phyloP scores from a whole-genome alignment of 2,329 filamentous ascomycete species.

The Sclerotinia subarctica region DNA sequence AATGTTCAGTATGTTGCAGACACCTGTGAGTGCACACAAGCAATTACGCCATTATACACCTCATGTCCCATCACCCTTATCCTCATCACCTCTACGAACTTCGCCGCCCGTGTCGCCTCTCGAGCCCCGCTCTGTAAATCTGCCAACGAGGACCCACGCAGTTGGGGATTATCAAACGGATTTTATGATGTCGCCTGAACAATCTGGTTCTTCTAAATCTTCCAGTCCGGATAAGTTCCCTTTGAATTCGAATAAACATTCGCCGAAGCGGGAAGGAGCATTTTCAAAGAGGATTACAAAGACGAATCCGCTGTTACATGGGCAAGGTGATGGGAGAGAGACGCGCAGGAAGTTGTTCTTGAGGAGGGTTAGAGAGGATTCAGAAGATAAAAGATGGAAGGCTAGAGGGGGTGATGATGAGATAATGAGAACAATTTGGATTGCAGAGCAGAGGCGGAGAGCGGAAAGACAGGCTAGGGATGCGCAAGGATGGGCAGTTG shows the following conservation, averaged over 20 bases:
- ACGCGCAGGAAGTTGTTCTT: constrained; percentile 66
- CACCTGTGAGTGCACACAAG: constrained; percentile 14
- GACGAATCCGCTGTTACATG: constrained; percentile 60
- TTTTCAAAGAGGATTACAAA: constrained; percentile 50
- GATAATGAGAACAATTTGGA: constrained; percentile 42
- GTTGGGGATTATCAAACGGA: background rate
- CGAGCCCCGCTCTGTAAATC: constrained; percentile 6
- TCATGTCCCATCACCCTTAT: constrained; percentile 21
- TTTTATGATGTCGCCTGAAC: constrained; percentile 14
- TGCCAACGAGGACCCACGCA: background rate
- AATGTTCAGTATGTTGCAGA: constrained; percentile 19
- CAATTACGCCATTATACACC: constrained; percentile 17
- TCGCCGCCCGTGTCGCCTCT: constrained; percentile 21
- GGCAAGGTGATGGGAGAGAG: constrained; percentile 57
- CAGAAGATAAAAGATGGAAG: constrained; percentile 58
- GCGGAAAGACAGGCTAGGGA: constrained; percentile 37
- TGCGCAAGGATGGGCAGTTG: constrained; percentile 28
- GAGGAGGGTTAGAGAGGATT: constrained; percentile 59
- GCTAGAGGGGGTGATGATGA: constrained; percentile 62
- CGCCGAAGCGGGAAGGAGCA: constrained; percentile 23
- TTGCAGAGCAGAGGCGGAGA: constrained; percentile 40
- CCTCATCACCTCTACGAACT: constrained; percentile 17
- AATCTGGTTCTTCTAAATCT: background rate
- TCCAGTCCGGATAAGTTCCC: background rate
- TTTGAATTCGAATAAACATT: constrained; percentile 13